Base-by-base conservation (phyloP, 2,329 filamentous ascomycete genomes). In the Tolypocladium cylindrosporum region DNA sequence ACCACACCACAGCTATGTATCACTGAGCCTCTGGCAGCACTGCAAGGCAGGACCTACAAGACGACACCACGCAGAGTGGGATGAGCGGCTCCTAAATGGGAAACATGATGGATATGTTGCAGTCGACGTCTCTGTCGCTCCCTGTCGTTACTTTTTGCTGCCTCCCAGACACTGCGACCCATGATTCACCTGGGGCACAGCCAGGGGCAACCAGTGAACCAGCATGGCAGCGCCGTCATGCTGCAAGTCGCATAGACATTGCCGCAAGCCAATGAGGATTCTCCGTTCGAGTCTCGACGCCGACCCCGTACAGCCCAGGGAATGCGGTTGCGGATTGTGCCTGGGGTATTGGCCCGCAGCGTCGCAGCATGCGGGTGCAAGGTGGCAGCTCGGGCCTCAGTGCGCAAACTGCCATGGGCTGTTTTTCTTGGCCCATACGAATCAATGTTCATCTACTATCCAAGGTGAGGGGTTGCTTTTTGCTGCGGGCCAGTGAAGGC, bases 91-190 rank as follows among this genome's bases (percentile, higher is more conserved):
- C 34, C 55, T 58, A 55, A 55, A 55, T 57, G 56, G 54, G 57
- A 31, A 42, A 16, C 40, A 19, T 21, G 21, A 41, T n/a, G 13
- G 19, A 50, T 16, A 13, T 39, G 48, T 19, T 45, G 34, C 31
- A 43, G 56, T 50, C 54, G 39, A 19, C 40, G 51, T 45, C 24
- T 51, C 45, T 39, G 52, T 39, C 55, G 34, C 43, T 57, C 55
- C 14, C 41, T 55, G 34, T 57, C 39, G 56, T 61, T 62, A 43
- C 62, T 62, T 64, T 62, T 62, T 61, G 57, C 36, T 37, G 34
- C 54, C 57, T 57, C 58, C 40, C 56, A 60, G 56, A 63, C 61
- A 60, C 27, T 39, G 31, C 51, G 48, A 27, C 56, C 43, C 51
- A 41, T 61, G 61, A 59, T 61, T 56, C 57, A 60, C 57, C 42